Evolutionary conservation across 331 rosid genomes (phyloP).

Genomic region (Quercus phellos): DNA sequence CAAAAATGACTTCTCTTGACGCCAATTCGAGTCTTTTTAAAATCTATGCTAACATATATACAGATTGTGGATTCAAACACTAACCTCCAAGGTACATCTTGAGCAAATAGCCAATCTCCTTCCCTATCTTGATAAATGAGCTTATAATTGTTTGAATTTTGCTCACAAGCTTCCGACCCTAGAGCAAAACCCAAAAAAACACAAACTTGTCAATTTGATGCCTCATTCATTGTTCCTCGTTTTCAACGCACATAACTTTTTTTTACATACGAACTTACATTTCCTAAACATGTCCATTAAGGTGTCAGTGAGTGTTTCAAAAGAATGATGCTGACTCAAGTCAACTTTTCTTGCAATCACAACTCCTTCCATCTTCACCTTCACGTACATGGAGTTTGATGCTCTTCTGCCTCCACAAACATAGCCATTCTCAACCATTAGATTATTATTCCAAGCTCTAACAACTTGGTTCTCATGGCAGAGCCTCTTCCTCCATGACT

Average conservation of each 20-base stretch:
- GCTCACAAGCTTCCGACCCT: conserved; percentile 29
- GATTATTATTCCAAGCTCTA: not conserved
- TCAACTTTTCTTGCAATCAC: conserved; percentile 78
- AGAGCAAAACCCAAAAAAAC: not conserved
- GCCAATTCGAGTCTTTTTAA: not conserved
- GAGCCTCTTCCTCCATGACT: conserved; percentile 48
- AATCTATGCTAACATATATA: not conserved
- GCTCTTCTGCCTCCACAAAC: conserved; percentile 15
- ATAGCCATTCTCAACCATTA: conserved; percentile 12
- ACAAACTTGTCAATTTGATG: not conserved
- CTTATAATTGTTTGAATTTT: conserved; percentile 29
- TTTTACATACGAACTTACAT: conserved; percentile 28
- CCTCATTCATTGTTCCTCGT: not conserved
- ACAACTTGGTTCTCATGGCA: conserved; percentile 11
- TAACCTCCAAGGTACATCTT: conserved; percentile 81
- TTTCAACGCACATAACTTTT: not conserved
- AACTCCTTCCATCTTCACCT: conserved; percentile 93
- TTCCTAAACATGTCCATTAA: conserved; percentile 70
- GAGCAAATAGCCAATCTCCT: conserved; percentile 88
- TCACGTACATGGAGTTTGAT: conserved; percentile 41
- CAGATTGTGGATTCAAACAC: not conserved
- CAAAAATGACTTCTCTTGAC: too few relatives aligned
- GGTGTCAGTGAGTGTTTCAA: conserved; percentile 43
- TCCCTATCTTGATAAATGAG: conserved; percentile 66
- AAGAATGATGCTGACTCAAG: conserved; percentile 42